phyloP scores from a whole-genome alignment of 1,284 basidiomycete species.

The Trichosporon ovoides region DNA sequence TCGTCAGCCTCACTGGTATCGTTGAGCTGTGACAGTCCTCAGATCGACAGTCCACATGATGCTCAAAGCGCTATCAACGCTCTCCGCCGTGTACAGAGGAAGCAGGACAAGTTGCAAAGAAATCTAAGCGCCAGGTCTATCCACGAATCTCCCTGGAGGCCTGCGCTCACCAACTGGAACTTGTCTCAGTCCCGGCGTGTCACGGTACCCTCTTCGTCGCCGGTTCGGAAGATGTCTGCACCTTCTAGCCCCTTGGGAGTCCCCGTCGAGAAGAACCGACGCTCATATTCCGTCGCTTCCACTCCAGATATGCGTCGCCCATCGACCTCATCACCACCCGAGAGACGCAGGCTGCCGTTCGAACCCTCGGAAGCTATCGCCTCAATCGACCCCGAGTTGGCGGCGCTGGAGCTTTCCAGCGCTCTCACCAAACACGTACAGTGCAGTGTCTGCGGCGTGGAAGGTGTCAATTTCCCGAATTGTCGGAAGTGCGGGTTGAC shows the following conservation, averaged over 20 bases:
- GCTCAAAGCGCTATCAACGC: neutral
- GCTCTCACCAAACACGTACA: conserved; percentile 39
- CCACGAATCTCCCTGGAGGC: conserved; percentile 12
- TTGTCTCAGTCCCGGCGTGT: conserved; percentile 9
- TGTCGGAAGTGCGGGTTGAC: conserved; percentile 42
- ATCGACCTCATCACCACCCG: neutral
- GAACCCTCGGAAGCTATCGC: conserved; percentile 28
- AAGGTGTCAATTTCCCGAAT: conserved; percentile 44
- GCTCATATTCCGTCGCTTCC: neutral
- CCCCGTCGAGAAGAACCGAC: neutral
- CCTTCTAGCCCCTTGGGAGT: neutral
- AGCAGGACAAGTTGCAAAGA: conserved; percentile 5
- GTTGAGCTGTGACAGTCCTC: conserved; percentile 6
- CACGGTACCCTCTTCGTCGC: conserved; percentile 28
- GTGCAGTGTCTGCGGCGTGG: conserved; percentile 37
- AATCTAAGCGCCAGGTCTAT: neutral
- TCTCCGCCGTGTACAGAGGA: conserved; percentile 13
- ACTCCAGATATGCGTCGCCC: neutral
- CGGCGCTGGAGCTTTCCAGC: conserved; percentile 35
- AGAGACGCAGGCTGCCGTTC: conserved; percentile 22
- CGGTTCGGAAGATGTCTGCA: conserved; percentile 8
- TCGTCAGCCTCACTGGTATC: conserved; percentile 24
- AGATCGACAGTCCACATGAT: neutral
- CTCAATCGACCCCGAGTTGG: conserved; percentile 37
- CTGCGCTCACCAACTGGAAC: conserved; percentile 16